Base-by-base conservation (phyloP, 2,329 filamentous ascomycete genomes). In the Diaporthe vaccinii region DNA sequence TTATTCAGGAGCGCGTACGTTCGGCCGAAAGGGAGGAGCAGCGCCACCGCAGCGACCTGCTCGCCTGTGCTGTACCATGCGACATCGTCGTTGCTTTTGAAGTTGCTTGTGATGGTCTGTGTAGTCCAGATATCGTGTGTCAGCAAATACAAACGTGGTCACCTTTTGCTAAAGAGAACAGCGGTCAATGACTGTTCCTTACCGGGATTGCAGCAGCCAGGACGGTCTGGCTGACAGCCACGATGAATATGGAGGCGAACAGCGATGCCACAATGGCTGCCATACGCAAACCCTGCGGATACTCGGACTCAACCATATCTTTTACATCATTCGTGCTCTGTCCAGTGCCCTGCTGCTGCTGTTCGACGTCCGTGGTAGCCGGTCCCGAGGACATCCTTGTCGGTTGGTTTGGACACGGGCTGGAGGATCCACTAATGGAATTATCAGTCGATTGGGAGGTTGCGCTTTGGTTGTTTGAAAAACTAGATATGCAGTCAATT, bases 141-240 rank as follows among this genome's bases (percentile, higher is more conserved):
- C 53, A 57, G 53, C 53, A 34, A 31, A 34, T 9, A 20, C 3
- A 8, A 39, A 7, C 17, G 20, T n/a, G 20, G 31, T 3, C 20
- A 7, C 46, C 5, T 20, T 31, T 34, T 57, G 3, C 28, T n/a
- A 20, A 39, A 14, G 31, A n/a, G 10, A 10, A 12, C 7, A n/a
- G 31, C 4, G 20, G 57, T 22, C 57, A 59, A 39, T 39, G 34
- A 36, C 57, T 59, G 8, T 14, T 59, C 12, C 57, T 59, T 59
- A 59, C 57, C 20, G 57, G 57, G 7, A 59, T 59, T 36, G 57
- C 57, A n/a, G 57, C 57, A 59, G 57, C 57, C 57, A 59, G 57
- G 17, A 59, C 57, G 15, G 57, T 59, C 57, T 59, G 57, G 57
- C 57, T 59, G 34, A 59, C 57, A 36, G 57, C 57, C 34, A 59